These are phyloP conservation scores for Neopestalotiopsis clavispora DNA, from an alignment of 2,329 filamentous ascomycete species.

Conservation along the genomic window DNA sequence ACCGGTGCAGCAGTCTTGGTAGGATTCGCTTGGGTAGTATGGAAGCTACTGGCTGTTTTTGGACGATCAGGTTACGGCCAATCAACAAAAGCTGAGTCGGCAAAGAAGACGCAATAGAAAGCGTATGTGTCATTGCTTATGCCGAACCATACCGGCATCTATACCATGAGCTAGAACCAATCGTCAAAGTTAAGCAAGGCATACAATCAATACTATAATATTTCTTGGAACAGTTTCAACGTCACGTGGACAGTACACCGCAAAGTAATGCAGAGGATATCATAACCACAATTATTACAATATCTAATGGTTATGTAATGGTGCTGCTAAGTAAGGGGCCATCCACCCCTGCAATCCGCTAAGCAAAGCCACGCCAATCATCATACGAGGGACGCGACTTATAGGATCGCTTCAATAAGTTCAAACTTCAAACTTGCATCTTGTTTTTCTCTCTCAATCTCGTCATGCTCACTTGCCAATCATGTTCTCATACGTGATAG, in stretches of 20 bases:
- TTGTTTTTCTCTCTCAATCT: slow-evolving; percentile 12
- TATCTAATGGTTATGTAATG: slow-evolving; percentile 7
- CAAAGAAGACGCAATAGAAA: slow-evolving; percentile 33
- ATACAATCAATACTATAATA: no score
- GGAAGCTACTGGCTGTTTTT: slow-evolving; percentile 56
- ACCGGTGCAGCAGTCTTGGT: slow-evolving; percentile 64
- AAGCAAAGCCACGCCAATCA: slow-evolving; percentile 11
- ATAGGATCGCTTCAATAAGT: slow-evolving; percentile 6
- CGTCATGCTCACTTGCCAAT: neutral
- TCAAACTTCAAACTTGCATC: slow-evolving; percentile 10
- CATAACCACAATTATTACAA: neutral
- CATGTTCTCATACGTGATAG: slow-evolving; percentile 54
- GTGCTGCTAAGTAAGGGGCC: neutral
- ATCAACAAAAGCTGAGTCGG: slow-evolving; percentile 19
- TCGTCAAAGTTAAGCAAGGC: no score
- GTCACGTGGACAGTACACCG: no score
- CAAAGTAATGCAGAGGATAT: no score
- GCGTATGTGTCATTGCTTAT: neutral
- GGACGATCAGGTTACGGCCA: slow-evolving; percentile 37
- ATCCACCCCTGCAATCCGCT: slow-evolving; percentile 7
- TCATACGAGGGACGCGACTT: slow-evolving; percentile 9
- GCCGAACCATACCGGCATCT: no score
- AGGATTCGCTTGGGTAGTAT: slow-evolving; percentile 74
- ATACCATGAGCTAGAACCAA: no score
- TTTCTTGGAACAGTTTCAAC: no score